Evolutionary conservation across 2,329 filamentous ascomycete genomes (phyloP).

Genomic region (Claviceps digitariae): DNA sequence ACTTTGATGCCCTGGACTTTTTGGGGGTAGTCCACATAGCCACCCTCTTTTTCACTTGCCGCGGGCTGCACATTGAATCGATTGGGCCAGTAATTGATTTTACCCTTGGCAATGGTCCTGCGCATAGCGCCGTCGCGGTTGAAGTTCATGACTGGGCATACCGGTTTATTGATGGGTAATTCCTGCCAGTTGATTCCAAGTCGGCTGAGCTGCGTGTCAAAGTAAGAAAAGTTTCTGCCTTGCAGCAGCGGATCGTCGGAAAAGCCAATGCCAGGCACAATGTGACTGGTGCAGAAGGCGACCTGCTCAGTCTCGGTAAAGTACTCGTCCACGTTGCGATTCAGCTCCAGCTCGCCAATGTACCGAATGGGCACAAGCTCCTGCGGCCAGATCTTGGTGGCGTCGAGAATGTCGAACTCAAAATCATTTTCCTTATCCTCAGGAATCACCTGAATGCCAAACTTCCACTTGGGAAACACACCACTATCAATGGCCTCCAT

Average conservation of each 20-base stretch:
- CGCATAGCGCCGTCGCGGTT: constrained; percentile 44
- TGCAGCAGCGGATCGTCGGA: constrained; percentile 63
- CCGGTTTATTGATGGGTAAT: constrained; percentile 61
- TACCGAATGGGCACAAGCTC: constrained; percentile 61
- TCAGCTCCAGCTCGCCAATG: constrained; percentile 68
- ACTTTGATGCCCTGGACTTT: constrained; percentile 58
- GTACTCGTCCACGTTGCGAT: constrained; percentile 68
- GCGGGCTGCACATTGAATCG: constrained; percentile 49
- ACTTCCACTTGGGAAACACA: constrained; percentile 63
- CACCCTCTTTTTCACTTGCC: constrained; percentile 46
- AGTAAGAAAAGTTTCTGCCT: constrained; percentile 57
- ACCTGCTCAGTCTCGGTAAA: constrained; percentile 74
- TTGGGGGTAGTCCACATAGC: constrained; percentile 51
- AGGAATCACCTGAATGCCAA: constrained; percentile 66
- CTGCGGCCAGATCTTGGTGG: constrained; percentile 78
- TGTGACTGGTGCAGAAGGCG: constrained; percentile 68
- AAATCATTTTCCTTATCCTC: constrained; percentile 63
- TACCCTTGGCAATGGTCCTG: constrained; percentile 5
- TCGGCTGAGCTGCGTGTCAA: constrained; percentile 40
- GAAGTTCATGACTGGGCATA: constrained; percentile 62
- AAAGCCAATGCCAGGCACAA: constrained; percentile 67
- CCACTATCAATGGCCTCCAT: constrained; percentile 60
- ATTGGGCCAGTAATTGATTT: constrained; percentile 7
- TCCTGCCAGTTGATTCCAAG: constrained; percentile 66
- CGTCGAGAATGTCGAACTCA: constrained; percentile 74